Evolutionary conservation across 495 filamentous ascomycete species (phyloP).

Genomic region (Peziza echinospora): DNA sequence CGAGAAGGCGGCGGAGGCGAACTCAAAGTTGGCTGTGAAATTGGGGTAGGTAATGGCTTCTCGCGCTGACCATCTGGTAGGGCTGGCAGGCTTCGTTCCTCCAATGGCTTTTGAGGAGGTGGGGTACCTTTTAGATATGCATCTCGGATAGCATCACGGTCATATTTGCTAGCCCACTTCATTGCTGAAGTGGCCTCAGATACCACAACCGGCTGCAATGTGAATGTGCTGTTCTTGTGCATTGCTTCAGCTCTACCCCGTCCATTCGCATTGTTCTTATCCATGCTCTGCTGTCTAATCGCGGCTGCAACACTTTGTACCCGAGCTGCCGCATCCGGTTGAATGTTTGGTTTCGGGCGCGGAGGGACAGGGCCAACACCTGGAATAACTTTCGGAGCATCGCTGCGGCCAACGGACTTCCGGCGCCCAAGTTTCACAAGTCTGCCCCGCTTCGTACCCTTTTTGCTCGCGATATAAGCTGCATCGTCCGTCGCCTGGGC

Average conservation of each 20-base stretch:
- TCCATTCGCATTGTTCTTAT: conserved; percentile 11
- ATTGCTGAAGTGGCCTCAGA: conserved; percentile 79
- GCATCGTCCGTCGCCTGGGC: conserved; percentile 65
- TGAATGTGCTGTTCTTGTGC: conserved; percentile 71
- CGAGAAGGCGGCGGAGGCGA: too few species aligned
- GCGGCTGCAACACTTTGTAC: conserved; percentile 76
- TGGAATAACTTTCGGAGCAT: not conserved
- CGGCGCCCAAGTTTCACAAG: conserved; percentile 10
- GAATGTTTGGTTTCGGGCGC: conserved; percentile 52
- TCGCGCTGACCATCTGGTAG: not conserved
- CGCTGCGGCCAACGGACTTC: conserved; percentile 8
- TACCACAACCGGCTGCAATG: conserved; percentile 64
- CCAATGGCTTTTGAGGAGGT: not conserved
- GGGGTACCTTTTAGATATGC: conserved; percentile 38
- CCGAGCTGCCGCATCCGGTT: conserved; percentile 72
- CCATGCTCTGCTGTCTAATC: conserved; percentile 37
- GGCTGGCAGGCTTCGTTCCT: conserved; percentile 7
- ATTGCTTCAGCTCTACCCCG: conserved; percentile 4
- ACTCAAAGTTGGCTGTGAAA: not conserved
- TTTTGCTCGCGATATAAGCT: conserved; percentile 65
- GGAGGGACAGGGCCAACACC: not conserved
- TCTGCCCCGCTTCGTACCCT: conserved; percentile 35
- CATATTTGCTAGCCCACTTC: conserved; percentile 85
- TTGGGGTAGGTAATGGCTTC: not conserved
- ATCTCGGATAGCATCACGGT: conserved; percentile 60